Evolutionary conservation across 139 green algal genomes (phyloP).

Genomic region (Nannochloris sp.): DNA sequence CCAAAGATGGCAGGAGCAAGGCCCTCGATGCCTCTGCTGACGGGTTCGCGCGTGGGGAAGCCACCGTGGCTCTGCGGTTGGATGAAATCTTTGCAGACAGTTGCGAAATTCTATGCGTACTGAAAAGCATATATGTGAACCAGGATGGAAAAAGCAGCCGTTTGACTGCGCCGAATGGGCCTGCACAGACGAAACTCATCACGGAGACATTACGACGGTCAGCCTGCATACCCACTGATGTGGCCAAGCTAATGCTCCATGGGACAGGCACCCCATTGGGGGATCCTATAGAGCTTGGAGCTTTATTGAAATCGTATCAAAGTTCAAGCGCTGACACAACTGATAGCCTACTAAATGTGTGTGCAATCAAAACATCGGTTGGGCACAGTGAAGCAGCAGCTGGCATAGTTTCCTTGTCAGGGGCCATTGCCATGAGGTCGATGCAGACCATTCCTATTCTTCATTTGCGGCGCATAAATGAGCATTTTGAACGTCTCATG

Average conservation of each 20-base stretch:
- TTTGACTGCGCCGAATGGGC: slow-evolving; percentile 40
- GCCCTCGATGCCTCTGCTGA: slow-evolving; percentile 69
- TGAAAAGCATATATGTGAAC: slow-evolving; percentile 24
- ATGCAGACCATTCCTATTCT: no score
- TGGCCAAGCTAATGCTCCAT: slow-evolving; percentile 40
- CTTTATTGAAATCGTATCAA: slow-evolving; percentile 10
- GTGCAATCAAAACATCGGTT: slow-evolving; percentile 51
- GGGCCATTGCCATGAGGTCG: no score
- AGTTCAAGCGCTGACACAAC: slow-evolving; percentile 5
- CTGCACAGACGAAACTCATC: slow-evolving; percentile 44
- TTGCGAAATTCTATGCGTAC: slow-evolving; percentile 3
- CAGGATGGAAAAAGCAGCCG: slow-evolving; percentile 38
- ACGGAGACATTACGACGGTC: slow-evolving; percentile 29
- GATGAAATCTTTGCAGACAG: no score
- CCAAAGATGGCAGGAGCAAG: slow-evolving; percentile 72
- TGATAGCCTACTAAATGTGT: slow-evolving; percentile 30
- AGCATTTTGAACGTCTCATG: no score
- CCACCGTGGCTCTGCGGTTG: slow-evolving; percentile 19
- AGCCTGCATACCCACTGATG: slow-evolving; percentile 1
- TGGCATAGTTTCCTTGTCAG: slow-evolving; percentile 30
- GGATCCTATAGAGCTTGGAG: slow-evolving; percentile 49
- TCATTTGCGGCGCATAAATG: no score
- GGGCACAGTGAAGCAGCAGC: slow-evolving; percentile 69
- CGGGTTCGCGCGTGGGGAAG: slow-evolving; percentile 69
- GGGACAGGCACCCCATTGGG: slow-evolving; percentile 47